Percentiles rank a stretch among this genome's conserved stretches.
These are phyloP conservation scores for Acer negundo DNA, from an alignment of 345 rosid genomes.

Conservation along the genomic window DNA sequence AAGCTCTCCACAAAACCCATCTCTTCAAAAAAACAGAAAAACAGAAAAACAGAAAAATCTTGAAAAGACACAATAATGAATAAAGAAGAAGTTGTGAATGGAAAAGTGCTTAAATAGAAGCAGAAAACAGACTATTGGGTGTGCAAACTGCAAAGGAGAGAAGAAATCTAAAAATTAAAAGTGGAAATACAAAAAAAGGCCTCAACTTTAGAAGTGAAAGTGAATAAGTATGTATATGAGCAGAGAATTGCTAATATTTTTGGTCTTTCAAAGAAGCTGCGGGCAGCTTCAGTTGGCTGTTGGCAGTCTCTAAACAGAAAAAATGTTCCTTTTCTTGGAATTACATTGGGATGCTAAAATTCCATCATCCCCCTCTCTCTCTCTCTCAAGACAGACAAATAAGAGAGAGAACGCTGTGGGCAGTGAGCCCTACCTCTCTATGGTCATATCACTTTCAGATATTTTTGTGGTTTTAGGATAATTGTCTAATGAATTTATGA, in stretches of 20 bases:
- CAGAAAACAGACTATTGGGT: neutral
- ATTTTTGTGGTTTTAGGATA: neutral
- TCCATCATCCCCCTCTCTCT: slow-evolving; percentile 30
- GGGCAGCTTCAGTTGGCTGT: slow-evolving; percentile 31
- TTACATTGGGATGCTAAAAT: slow-evolving; percentile 64
- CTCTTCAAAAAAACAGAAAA: neutral
- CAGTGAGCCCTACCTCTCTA: slow-evolving; percentile 31
- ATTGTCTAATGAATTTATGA: neutral
- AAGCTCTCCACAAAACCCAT: slow-evolving; percentile 28
- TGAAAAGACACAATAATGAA: neutral
- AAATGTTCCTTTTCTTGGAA: slow-evolving; percentile 19
- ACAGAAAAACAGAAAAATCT: neutral
- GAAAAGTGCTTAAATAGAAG: slow-evolving; percentile 6
- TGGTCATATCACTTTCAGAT: slow-evolving; percentile 19
- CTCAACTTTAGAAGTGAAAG: neutral
- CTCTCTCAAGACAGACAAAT: slow-evolving; percentile 13
- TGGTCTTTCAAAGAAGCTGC: slow-evolving; percentile 37
- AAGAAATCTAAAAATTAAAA: neutral
- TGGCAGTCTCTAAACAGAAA: slow-evolving; percentile 22
- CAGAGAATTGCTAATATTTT: slow-evolving; percentile 21
- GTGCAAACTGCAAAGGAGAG: neutral
- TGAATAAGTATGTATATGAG: neutral
- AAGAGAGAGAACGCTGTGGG: slow-evolving; percentile 21
- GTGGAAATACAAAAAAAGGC: slow-evolving; percentile 4
- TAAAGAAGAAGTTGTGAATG: neutral